Base-by-base conservation (phyloP, 1,284 basidiomycete species). In the Fereydounia khargensis region DNA sequence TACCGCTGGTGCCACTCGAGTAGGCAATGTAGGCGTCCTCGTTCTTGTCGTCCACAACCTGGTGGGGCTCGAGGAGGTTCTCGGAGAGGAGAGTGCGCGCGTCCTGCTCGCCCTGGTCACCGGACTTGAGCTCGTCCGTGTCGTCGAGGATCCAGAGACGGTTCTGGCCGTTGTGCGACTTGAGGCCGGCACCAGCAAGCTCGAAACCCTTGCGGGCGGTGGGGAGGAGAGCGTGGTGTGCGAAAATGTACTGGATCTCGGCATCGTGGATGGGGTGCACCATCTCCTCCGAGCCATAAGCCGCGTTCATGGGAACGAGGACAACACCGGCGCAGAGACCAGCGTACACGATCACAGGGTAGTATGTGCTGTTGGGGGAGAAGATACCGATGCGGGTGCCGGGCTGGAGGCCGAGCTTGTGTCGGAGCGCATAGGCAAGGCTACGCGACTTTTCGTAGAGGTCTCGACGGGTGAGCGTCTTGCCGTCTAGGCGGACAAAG, bases 1-100 rank as follows among this genome's bases (percentile, higher is more conserved):
- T 70, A 20, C 70, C 70, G 45, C 54, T 63, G 7, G 70, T 73
- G n/a, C 70, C 71, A 35, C 62, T 66, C 39, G 65, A 68, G 36
- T 69, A 73, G 34, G 55, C 62, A 28, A 73, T 65, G 18, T 68
- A 62, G 6, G 63, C 65, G 3, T 62, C 54, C 22, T 59, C 47
- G 14, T 52, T 47, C 11, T 42, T 39, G 38, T 72, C 49, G 25
- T 56, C 46, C 19, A 30, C 32, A 4, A 73, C 55, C 33, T 51
- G 45, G 50, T 61, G 47, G 14, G 60, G 53, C 24, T 61, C 50
- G n/a, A 64, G 46, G 10, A 35, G 35, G 4, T 50, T 43, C 2
- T 61, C 42, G 13, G 42, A 43, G 7, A 70, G 32, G 17, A 61
- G 45, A 3, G 49, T 51, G 18, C 60, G 50, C n/a, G 68, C 45